Evolutionary conservation across 371 early-diverging fungal species (phyloP), one percentile per base, ranked within the genome.

Genomic region (Saksenaea oblongispora): DNA sequence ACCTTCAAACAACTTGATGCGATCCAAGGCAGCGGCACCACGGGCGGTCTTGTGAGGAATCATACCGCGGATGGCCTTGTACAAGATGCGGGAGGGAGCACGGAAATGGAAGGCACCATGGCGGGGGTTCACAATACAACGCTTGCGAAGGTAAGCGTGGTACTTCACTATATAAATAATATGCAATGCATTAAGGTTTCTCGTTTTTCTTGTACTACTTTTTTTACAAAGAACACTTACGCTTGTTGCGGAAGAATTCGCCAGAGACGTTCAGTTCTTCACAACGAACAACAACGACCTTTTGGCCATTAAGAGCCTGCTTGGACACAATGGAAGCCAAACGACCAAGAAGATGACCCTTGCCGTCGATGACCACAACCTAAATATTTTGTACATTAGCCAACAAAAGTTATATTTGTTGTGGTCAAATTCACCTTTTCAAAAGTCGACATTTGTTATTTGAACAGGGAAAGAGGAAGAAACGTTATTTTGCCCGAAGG

Each of bases 331-430:
- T 93, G 60, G 99, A 91, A 69, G 99, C 96, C 58, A 99, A 89
- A 79, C 99, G 99, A 79, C 99, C 99, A 75, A 95, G 87, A 61
- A 99, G 88, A 86, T 99, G 99, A 73, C 94, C 99, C 86, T 97
- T 98, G 75, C 88, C 99, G 88, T 99, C 99, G 83, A 99, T 94
- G 79, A 99, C 93, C 81, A 98, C 85, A 78, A 95, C 95, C 96
- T 97, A 83, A 15, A 27, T 35, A 18, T 10, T 18, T 10, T 34
- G 5, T 24, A n/a, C 35, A 35, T 28, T 24, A 55, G 35, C 24
- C 5, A 55, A 15, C 56, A 35, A 55, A 17, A 14, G 8, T 27
- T 18, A 7, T 11, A 26, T 26, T 31, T 55, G 3, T 55, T 55
- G 26, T 14, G 8, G 31, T 7, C 3, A 55, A 58, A 56, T 22